Base-by-base conservation (phyloP, 169 alveolate species). In the Cryptosporidium sp. region DNA sequence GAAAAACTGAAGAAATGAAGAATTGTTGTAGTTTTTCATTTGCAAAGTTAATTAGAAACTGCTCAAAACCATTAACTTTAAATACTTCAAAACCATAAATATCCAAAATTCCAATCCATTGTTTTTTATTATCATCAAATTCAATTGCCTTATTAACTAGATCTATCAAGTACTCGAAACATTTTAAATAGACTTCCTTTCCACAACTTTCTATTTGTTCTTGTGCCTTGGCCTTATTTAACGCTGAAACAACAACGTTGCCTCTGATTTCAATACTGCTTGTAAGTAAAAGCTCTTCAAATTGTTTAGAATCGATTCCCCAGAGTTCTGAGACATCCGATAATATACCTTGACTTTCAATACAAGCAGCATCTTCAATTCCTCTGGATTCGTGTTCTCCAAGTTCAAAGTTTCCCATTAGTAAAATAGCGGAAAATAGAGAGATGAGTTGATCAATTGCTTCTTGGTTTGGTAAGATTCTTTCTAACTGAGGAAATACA, bases 81-180 rank as follows among this genome's bases (percentile, higher is more conserved):
- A 99, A 97, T 56, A 94, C 96, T 92, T 99, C 99, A 91, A 99
- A 99, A 0, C 99, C 99, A 92, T 96, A 98, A 69, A 98, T 98
- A 92, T 99, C 99, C 26, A 99, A 91, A 67, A 99, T 96, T 48
- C 99, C 99, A 69, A 98, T 97, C 94, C 96, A 95, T 33, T 69
- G 91, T 45, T 85, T 72, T 53, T 75, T 92, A 18, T 35, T 92
- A 45, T 92, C 94, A 67, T 94, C 94, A 35, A 86, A 91, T 51
- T 91, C 85, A 85, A 94, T 93, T 87, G 93, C 92, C 65, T 89
- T 80, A 87, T 95, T 95, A 51, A 95, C 85, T 68, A 85, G 92
- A 58, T 94, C 93, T 58, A 94, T 94, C 52, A 93, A 85, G 65
- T 91, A 93, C 52, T 93, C 93, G 86, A 95, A 95, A 37, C 94